Conservation (phyloP, 148 eudicot species). For the Camellia sinensis region DNA sequence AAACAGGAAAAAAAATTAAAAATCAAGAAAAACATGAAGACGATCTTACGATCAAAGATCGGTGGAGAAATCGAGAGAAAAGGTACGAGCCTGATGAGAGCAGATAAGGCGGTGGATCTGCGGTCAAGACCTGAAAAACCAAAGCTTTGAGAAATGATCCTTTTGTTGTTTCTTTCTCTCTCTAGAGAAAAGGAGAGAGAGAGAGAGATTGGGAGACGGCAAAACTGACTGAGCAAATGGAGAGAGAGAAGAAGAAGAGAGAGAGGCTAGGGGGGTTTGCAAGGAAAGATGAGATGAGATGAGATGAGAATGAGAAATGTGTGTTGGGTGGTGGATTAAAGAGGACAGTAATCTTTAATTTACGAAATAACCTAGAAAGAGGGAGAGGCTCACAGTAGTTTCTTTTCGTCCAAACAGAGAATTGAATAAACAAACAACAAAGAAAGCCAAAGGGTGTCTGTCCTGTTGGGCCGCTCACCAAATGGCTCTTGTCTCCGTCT, state of each 20-base stretch:
- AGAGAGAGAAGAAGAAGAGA: not conserved
- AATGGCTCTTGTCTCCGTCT: constrained; percentile 22
- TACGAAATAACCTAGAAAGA: constrained; percentile 19
- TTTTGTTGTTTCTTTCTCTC: not conserved
- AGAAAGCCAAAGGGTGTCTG: not conserved
- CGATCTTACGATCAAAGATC: constrained; percentile 21
- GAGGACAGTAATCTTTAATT: constrained; percentile 27
- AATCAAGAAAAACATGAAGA: constrained; percentile 13
- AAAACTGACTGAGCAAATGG: no score
- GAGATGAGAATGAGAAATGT: constrained; percentile 6
- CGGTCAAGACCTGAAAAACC: constrained; percentile 30
- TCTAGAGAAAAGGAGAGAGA: constrained; percentile 10
- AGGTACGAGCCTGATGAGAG: not conserved
- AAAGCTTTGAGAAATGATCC: constrained; percentile 9
- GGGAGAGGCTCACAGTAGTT: constrained; percentile 8
- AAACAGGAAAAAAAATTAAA: not conserved
- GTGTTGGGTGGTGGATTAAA: constrained; percentile 18
- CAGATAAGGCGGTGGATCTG: constrained; percentile 28
- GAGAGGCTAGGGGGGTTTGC: constrained; percentile 24
- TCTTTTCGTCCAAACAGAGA: not conserved
- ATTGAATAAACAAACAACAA: not conserved
- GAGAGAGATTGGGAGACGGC: not conserved
- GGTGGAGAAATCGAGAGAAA: constrained; percentile 6
- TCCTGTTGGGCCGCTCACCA: constrained; percentile 26
- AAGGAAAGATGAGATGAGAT: constrained; percentile 17